These are phyloP conservation scores for Leucaena leucocephala DNA, from an alignment of 306 rosid genomes.

Conservation along the genomic window DNA sequence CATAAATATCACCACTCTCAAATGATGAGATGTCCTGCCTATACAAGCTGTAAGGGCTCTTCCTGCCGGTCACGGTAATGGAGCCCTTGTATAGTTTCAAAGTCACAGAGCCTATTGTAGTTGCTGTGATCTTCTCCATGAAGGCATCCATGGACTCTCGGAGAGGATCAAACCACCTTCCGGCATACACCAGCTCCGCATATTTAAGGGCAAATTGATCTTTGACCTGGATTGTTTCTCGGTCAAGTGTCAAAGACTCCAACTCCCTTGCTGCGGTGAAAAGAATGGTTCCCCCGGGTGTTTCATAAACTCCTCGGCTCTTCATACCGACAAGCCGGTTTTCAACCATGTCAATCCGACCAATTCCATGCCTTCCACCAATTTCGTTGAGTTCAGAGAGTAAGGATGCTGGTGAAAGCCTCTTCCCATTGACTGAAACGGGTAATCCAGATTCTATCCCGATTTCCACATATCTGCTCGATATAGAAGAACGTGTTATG, in stretches of 20 bases:
- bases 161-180: slow-evolving; percentile 96
- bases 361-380: slow-evolving; percentile 89
- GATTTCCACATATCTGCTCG: slow-evolving; percentile 75
- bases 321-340: slow-evolving; percentile 96
- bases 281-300: slow-evolving; percentile 96
- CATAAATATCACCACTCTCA: slow-evolving; percentile 67
- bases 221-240: slow-evolving; percentile 74
- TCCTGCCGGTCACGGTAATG: slow-evolving; percentile 51
- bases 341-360: slow-evolving; percentile 93
- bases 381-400: slow-evolving; percentile 78
- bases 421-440: slow-evolving; percentile 67
- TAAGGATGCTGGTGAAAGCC: slow-evolving; percentile 77
- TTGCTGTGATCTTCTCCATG: slow-evolving; percentile 82
- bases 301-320: slow-evolving; percentile 97
- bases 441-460: slow-evolving; percentile 78
- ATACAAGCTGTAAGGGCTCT: not conserved
- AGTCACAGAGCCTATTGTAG: slow-evolving; percentile 79
- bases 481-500: not conserved
- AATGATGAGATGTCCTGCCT: not conserved
- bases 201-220: slow-evolving; percentile 75
- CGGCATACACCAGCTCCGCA: slow-evolving; percentile 92
- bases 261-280: slow-evolving; percentile 74
- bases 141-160: slow-evolving; percentile 86
- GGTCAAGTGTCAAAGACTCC: slow-evolving; percentile 80
- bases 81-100: slow-evolving; percentile 83